Percentiles rank a stretch among this genome's conserved stretches.
Conservation (phyloP, 805 yeast species). For the Wickerhamomyces bisporus region DNA sequence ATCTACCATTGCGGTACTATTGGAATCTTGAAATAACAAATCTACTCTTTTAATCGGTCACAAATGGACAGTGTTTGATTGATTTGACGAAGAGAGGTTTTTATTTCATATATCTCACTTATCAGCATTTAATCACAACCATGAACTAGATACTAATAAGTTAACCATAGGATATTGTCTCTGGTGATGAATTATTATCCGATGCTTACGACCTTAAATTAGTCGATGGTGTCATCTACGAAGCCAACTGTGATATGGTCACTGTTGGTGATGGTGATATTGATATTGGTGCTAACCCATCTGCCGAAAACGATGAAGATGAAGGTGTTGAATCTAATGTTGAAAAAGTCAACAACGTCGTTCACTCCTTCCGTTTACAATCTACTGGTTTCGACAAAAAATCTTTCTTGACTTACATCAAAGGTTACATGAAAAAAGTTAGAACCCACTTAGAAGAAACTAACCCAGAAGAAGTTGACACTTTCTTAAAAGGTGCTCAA, state of each 20-base stretch:
- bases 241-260: conserved; percentile 94
- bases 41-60: too few species aligned
- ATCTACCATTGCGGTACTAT: too few species aligned
- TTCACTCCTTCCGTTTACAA: conserved; percentile 97
- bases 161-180: conserved; percentile 67
- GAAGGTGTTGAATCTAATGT: conserved; percentile 77
- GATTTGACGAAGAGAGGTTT: too few species aligned
- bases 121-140: background rate
- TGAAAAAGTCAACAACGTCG: conserved; percentile 96
- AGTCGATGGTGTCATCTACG: conserved; percentile 91
- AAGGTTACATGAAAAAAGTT: conserved; percentile 97
- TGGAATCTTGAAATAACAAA: too few species aligned
- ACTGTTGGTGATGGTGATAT: conserved; percentile 86
- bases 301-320: conserved; percentile 89
- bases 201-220: conserved; percentile 89
- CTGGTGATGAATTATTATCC: conserved; percentile 94
- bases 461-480: conserved; percentile 80
- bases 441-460: conserved; percentile 87
- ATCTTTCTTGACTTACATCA: conserved; percentile 93
- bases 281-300: conserved; percentile 99
- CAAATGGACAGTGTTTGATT: too few species aligned
- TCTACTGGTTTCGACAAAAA: conserved; percentile 96
- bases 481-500: conserved; percentile 96
- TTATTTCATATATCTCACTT: background rate
- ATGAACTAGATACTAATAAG: conserved; percentile 22